These are phyloP conservation scores for Alternaria infectoria DNA, from an alignment of 2,329 filamentous ascomycete species.

Conservation along the genomic window DNA sequence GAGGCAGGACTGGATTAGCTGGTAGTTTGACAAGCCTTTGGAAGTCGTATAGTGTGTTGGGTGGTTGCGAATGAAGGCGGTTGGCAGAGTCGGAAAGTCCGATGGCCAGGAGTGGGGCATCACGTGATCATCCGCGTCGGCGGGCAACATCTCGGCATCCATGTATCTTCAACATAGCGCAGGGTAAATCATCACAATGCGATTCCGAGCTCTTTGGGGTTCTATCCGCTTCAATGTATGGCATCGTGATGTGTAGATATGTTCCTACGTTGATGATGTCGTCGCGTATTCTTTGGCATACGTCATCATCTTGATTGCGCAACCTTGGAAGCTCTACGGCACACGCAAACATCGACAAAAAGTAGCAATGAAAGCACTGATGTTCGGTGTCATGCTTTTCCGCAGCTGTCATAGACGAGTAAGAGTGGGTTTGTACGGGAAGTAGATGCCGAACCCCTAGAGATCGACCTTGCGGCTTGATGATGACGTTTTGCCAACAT, in stretches of 20 bases:
- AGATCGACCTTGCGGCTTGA: neutral
- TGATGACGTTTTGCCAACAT: constrained; percentile 9
- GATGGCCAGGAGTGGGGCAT: neutral
- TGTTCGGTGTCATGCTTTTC: no score
- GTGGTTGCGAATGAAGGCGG: neutral
- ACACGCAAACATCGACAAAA: neutral
- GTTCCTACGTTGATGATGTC: no score
- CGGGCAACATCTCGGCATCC: no score
- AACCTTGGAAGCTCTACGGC: neutral
- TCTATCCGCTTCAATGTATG: no score
- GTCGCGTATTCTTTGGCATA: neutral
- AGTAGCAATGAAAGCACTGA: no score
- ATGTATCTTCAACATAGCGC: no score
- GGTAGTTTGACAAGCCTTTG: neutral
- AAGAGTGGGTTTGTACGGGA: neutral
- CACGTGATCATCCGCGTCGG: no score
- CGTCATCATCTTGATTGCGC: neutral
- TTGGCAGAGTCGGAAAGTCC: neutral
- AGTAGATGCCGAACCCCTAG: neutral
- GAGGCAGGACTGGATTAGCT: accelerated
- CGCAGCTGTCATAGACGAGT: neutral
- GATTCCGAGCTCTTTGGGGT: no score
- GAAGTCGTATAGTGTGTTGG: no score
- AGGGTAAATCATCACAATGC: no score
- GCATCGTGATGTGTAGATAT: no score